Base-by-base conservation (phyloP, 345 rosid genomes). In the Draba incana region DNA sequence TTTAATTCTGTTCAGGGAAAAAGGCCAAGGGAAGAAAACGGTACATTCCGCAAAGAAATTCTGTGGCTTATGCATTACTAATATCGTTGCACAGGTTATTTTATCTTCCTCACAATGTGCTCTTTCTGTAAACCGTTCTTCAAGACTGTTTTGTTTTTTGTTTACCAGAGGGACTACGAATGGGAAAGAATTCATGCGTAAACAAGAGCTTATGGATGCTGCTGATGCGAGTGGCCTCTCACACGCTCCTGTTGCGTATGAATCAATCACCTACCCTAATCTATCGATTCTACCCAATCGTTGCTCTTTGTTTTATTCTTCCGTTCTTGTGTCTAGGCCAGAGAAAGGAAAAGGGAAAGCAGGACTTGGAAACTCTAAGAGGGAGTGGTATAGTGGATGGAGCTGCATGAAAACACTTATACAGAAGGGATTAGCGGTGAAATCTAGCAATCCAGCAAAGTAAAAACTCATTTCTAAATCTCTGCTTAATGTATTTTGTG, bases 141-240 rank as follows among this genome's bases (percentile, higher is more conserved):
- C 39, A 25, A 37, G 31, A 57, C 25, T 15, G 28, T 76, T 56
- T 15, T 67, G 15, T 33, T 37, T 55, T 20, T 11, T 74, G 64
- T 48, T 48, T 49, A 31, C 57, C 62, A 88, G 98, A 85, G 88
- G 66, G 69, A 86, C 84, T 51, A 41, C 78, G 24, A 77, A 76
- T 73, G 96, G 88, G 65, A 80, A 82, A 35, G 95, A 88, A 11
- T 89, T 83, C 75, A 85, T 91, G 99, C 77, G 67, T 39, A 88
- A 87, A 72, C 91, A 87, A 79, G 97, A 87, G 70, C 89, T 93
- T 56, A 88, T 91, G 68, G 99, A 91, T 81, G 94, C 88, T 35
- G 82, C 96, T 68, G 99, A 94, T 65, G 96, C 94, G 27, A 91
- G 96, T 74, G 99, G 98, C 28, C 96, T 90, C 75, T 90, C 97